These are phyloP conservation scores for Naganishia antarctica DNA, from an alignment of 768 basidiomycete species.

Conservation along the genomic window DNA sequence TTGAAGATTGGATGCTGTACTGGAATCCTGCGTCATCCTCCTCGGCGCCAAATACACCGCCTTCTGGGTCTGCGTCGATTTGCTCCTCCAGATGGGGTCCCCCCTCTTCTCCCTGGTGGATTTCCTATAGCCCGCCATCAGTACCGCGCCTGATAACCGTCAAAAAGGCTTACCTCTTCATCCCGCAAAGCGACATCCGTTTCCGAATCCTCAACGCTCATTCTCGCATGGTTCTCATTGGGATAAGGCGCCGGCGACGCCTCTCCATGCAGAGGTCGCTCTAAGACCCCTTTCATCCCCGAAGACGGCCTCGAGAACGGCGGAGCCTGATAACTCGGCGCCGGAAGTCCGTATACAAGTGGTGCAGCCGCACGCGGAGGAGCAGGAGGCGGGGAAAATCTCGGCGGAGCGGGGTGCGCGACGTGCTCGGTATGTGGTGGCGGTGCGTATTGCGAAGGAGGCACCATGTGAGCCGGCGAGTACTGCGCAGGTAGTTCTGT, in stretches of 20 bases:
- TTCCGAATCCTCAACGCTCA: not conserved
- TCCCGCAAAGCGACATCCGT: not conserved
- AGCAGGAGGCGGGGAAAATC: not conserved
- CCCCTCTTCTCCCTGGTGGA: too few relatives aligned
- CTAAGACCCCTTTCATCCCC: not conserved
- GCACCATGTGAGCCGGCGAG: not conserved
- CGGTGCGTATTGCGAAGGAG: not conserved
- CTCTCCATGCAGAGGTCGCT: not conserved
- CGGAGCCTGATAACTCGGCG: constrained; percentile 9
- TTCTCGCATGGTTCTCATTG: constrained; percentile 11
- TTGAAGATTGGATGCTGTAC: constrained; percentile 7
- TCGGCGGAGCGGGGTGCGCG: not conserved
- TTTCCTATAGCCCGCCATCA: too few relatives aligned
- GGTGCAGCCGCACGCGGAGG: not conserved
- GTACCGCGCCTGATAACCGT: too few relatives aligned
- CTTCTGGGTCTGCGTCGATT: not conserved
- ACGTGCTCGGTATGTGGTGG: not conserved
- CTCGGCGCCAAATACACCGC: not conserved
- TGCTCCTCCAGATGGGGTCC: too few relatives aligned
- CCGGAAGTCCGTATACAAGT: not conserved
- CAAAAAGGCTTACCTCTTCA: constrained; percentile 1
- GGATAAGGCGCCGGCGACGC: not conserved
- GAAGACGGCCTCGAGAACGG: constrained; percentile 12
- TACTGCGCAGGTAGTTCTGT: not conserved
- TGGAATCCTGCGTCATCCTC: not conserved